These are phyloP conservation scores for Capronia coronata DNA, from an alignment of 2,329 filamentous ascomycete species.

Conservation along the genomic window DNA sequence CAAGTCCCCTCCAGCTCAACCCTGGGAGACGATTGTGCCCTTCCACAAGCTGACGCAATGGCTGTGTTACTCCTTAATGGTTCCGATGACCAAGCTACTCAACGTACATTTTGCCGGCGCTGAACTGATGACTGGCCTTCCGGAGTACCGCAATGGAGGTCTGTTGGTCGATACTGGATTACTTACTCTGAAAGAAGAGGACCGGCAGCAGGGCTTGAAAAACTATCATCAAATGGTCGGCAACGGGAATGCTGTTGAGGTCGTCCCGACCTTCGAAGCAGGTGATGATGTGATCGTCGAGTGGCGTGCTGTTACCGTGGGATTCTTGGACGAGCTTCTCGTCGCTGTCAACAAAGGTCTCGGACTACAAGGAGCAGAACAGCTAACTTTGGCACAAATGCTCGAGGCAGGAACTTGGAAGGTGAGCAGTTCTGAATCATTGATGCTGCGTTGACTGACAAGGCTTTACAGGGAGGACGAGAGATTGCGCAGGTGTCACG, in stretches of 20 bases:
- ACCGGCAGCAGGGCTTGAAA: constrained; percentile 63
- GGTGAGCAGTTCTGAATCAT: constrained; percentile 48
- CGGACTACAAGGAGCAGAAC: constrained; percentile 61
- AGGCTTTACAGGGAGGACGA: constrained; percentile 64
- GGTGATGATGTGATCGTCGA: constrained; percentile 75
- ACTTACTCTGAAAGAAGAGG: constrained; percentile 64
- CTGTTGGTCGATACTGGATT: constrained; percentile 80
- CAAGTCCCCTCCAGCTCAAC: constrained; percentile 42
- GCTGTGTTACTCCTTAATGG: constrained; percentile 90
- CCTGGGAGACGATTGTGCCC: constrained; percentile 68
- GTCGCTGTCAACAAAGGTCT: constrained; percentile 63
- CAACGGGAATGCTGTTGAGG: constrained; percentile 64
- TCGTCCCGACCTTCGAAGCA: constrained; percentile 65
- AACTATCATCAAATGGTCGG: constrained; percentile 65
- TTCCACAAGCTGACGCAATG: constrained; percentile 95
- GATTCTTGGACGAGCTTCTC: constrained; percentile 65
- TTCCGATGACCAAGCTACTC: constrained; percentile 76
- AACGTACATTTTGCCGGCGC: constrained; percentile 73
- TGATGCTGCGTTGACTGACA: constrained; percentile 26
- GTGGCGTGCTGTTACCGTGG: constrained; percentile 69
- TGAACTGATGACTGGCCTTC: constrained; percentile 77
- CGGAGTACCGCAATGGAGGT: constrained; percentile 88
- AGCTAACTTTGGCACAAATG: constrained; percentile 75
- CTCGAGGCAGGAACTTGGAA: constrained; percentile 97
- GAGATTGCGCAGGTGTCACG: constrained; percentile 93